Evolutionary conservation across 441 rosid genomes (phyloP).

Genomic region (Populus hybrid): DNA sequence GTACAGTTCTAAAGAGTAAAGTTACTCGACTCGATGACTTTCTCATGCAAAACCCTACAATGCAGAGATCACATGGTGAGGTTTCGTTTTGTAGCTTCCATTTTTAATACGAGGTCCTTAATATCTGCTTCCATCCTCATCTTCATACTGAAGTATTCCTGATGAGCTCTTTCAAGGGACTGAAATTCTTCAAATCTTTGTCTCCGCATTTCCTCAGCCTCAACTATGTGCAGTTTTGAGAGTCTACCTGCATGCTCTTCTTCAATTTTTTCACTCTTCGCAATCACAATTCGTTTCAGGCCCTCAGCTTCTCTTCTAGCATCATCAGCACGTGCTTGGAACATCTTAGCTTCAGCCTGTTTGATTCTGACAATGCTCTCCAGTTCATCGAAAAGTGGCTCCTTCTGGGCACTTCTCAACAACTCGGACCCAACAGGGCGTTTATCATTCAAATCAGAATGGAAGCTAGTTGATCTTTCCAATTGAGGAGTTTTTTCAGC

Average conservation of each 20-base stretch:
- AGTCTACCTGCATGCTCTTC: constrained; percentile 63
- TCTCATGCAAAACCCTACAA: constrained; percentile 1
- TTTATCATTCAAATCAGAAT: constrained; percentile 47
- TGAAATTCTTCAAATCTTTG: constrained; percentile 63
- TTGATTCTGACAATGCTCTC: constrained; percentile 92
- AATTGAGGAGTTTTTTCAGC: constrained; percentile 55
- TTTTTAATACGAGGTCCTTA: constrained; percentile 68
- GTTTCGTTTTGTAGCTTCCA: constrained; percentile 81
- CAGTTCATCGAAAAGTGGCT: constrained; percentile 73
- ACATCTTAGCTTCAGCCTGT: constrained; percentile 91
- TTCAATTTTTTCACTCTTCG: constrained; percentile 74
- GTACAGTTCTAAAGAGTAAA: constrained; percentile 7
- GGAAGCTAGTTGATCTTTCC: constrained; percentile 57
- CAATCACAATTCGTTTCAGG: constrained; percentile 67
- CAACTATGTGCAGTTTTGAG: constrained; percentile 56
- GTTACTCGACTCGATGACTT: constrained; percentile 11
- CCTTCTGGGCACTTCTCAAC: constrained; percentile 47
- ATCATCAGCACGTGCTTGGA: constrained; percentile 80
- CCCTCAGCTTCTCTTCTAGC: constrained; percentile 92
- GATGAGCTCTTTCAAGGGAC: constrained; percentile 58
- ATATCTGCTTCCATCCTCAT: constrained; percentile 85
- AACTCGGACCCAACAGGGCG: constrained; percentile 38
- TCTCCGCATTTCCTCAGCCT: constrained; percentile 59
- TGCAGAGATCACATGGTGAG: constrained; percentile 43
- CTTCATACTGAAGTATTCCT: constrained; percentile 58